phyloP scores from a whole-genome alignment of 2,329 filamentous ascomycete species.

The Orbilia oligospora region DNA sequence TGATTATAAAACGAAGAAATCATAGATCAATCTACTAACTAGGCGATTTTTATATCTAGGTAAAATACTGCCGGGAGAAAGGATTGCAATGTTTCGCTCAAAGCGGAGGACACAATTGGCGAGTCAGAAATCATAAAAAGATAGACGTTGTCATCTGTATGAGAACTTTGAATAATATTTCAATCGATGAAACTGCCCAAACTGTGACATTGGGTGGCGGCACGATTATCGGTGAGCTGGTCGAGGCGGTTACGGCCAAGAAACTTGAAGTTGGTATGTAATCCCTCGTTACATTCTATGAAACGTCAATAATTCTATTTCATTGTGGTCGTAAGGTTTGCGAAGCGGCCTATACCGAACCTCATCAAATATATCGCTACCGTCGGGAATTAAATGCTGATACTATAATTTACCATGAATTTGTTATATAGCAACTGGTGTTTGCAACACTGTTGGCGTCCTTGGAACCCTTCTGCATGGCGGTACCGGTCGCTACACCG shows the following conservation, averaged over 20 bases:
- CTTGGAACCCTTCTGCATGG: conserved; percentile 45
- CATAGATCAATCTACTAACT: neutral
- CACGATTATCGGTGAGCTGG: conserved; percentile 51
- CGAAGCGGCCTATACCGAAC: neutral
- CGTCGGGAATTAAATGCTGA: neutral
- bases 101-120: conserved; percentile 46
- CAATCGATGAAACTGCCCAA: conserved; percentile 43
- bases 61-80: conserved; percentile 49
- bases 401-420: neutral
- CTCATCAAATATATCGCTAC: neutral
- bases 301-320: neutral
- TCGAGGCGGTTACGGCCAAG: conserved; percentile 32
- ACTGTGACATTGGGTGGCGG: conserved; percentile 61
- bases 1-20: neutral
- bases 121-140: conserved; percentile 28
- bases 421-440: conserved; percentile 32
- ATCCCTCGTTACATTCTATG: neutral
- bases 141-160: conserved; percentile 56
- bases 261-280: conserved; percentile 42
- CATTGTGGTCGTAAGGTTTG: neutral
- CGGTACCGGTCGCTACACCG: conserved; percentile 60
- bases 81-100: conserved; percentile 48
- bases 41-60: conserved; percentile 9
- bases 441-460: conserved; percentile 47
- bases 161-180: conserved; percentile 38